Conservation (phyloP, 176 grass and related monocot genomes). For the Cenchrus americanus region DNA sequence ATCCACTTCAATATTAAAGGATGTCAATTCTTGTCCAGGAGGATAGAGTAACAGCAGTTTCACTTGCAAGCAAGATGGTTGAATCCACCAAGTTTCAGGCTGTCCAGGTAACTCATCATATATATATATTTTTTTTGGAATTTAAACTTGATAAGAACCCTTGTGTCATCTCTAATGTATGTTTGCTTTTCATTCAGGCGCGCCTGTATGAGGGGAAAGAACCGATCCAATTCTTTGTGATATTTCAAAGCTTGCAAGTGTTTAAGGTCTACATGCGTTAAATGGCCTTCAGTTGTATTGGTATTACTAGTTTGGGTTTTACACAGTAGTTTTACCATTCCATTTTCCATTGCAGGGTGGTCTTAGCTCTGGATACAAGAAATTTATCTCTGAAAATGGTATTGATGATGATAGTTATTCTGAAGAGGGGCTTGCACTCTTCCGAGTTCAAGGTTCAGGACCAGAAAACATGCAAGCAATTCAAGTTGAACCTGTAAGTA, state of each 20-base stretch:
- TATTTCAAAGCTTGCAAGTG: constrained; percentile 87
- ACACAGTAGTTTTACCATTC: not conserved
- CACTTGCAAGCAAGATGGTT: constrained; percentile 83
- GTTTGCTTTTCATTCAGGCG: constrained; percentile 53
- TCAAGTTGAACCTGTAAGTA: constrained; percentile 70
- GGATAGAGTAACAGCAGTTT: constrained; percentile 69
- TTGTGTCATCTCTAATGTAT: constrained; percentile 50
- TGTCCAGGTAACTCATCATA: constrained; percentile 59
- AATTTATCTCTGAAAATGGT: constrained; percentile 68
- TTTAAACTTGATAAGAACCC: not conserved
- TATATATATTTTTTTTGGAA: constrained; percentile 30
- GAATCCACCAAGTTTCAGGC: constrained; percentile 84
- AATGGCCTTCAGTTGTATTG: constrained; percentile 22
- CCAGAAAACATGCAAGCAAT: constrained; percentile 98
- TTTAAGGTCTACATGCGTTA: constrained; percentile 54
- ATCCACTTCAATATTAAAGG: not conserved
- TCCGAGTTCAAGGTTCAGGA: constrained; percentile 89
- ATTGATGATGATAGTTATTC: constrained; percentile 79
- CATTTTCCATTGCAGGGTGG: constrained; percentile 69
- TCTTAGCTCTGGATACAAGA: constrained; percentile 90
- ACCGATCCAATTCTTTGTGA: constrained; percentile 89
- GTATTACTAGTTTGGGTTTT: not conserved
- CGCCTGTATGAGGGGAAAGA: constrained; percentile 92
- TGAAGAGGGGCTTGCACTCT: constrained; percentile 76
- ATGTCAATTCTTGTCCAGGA: constrained; percentile 64